Evolutionary conservation across 192 early-diverging fungal genomes (phyloP).

Genomic region (Backusella liffmaniae): DNA sequence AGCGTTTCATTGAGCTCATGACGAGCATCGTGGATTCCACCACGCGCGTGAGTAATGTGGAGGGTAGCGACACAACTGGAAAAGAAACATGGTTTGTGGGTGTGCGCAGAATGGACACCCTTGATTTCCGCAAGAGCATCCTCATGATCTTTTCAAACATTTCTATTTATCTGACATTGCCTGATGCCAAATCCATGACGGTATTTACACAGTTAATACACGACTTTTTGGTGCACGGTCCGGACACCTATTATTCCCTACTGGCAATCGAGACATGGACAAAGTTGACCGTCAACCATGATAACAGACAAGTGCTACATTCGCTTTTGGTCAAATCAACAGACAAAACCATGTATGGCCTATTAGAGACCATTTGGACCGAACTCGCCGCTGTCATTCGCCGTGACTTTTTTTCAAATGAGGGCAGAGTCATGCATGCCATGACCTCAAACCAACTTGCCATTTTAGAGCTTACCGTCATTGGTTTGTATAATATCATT

Average conservation of each 20-base stretch:
- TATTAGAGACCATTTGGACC: constrained; percentile 34
- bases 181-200: constrained; percentile 32
- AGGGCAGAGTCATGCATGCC: constrained; percentile 36
- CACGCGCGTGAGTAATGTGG: constrained; percentile 10
- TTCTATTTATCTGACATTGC: constrained; percentile 45
- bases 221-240: constrained; percentile 54
- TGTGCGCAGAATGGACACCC: constrained; percentile 41
- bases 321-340: constrained; percentile 27
- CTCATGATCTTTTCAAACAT: constrained; percentile 66
- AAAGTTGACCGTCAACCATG: constrained; percentile 57
- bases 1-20: constrained; percentile 42
- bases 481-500: constrained; percentile 53
- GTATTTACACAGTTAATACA: constrained; percentile 44
- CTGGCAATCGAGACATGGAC: constrained; percentile 62
- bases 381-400: constrained; percentile 35
- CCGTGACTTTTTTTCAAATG: constrained; percentile 29
- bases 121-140: constrained; percentile 66
- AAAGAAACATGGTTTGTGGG: constrained; percentile 32
- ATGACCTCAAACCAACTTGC: constrained; percentile 45
- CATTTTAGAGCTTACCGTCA: constrained; percentile 49
- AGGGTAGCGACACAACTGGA: not conserved
- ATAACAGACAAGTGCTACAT: constrained; percentile 51
- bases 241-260: constrained; percentile 57
- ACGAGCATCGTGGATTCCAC: constrained; percentile 25
- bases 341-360: constrained; percentile 20